Conservation (phyloP, 768 basidiomycete species). For the Russula foetens region DNA sequence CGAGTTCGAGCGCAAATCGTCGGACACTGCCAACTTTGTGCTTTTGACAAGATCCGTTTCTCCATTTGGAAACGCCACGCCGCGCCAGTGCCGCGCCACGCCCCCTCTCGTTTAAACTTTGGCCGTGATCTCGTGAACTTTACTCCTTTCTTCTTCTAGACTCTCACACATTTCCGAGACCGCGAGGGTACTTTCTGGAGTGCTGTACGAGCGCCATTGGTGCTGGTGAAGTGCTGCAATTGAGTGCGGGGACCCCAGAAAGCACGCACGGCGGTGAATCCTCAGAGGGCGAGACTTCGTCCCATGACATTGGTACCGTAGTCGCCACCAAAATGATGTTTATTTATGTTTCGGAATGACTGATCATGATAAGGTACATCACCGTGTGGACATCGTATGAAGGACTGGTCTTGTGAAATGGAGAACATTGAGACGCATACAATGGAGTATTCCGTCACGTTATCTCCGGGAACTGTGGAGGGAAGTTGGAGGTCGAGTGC, state of each 20-base stretch:
- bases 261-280: neutral
- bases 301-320: constrained; percentile 1
- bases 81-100: constrained; percentile 4
- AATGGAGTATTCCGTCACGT: neutral
- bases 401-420: neutral
- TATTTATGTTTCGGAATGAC: neutral
- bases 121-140: neutral
- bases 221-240: neutral
- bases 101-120: neutral
- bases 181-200: neutral
- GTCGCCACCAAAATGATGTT: neutral
- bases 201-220: neutral
- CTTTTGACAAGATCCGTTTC: constrained; percentile 6
- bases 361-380: neutral
- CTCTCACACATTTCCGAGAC: neutral
- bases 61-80: constrained; percentile 9
- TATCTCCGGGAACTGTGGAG: neutral
- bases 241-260: neutral
- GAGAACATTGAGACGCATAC: neutral
- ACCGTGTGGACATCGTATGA: neutral
- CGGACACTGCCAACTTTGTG: neutral
- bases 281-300: neutral
- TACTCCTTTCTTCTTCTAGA: constrained; percentile 1
- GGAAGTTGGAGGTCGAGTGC: neutral
- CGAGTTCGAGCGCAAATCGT: constrained; percentile 1